Evolutionary conservation across 306 rosid genomes (phyloP).

Genomic region (Sophora flavescens): DNA sequence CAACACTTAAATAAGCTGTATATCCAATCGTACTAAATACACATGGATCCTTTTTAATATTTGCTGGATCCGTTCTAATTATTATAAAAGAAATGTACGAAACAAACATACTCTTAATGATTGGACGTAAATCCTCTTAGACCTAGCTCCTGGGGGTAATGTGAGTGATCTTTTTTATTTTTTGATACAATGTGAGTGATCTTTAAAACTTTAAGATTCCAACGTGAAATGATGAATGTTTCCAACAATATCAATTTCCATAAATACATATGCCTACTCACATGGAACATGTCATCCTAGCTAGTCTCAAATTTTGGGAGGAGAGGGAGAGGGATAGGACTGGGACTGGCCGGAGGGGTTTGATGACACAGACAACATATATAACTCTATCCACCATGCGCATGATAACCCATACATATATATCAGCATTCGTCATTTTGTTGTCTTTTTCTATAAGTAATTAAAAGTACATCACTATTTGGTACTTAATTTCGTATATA

Average conservation of each 20-base stretch:
- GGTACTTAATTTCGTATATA: slow-evolving; percentile 15
- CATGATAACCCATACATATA: neutral
- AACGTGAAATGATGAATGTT: neutral
- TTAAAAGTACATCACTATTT: slow-evolving; percentile 16
- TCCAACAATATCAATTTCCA: slow-evolving; percentile 17
- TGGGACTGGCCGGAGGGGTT: neutral
- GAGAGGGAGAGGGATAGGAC: neutral
- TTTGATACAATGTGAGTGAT: too few species aligned
- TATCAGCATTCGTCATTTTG: neutral
- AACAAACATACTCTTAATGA: too few species aligned
- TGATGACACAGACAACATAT: neutral
- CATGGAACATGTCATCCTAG: slow-evolving; percentile 32
- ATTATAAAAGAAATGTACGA: too few species aligned
- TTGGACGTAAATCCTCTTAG: too few species aligned
- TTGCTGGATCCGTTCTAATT: too few species aligned
- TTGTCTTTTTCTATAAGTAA: slow-evolving; percentile 33
- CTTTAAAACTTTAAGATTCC: neutral
- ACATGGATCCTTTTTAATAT: too few species aligned
- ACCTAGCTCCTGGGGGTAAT: too few species aligned
- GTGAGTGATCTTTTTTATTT: too few species aligned
- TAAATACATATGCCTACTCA: slow-evolving; percentile 29
- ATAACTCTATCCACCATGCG: neutral
- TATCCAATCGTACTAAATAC: too few species aligned
- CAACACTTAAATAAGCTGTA: too few species aligned
- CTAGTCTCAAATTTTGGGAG: neutral